phyloP scores from a whole-genome alignment of 2,329 filamentous ascomycete species.

The Diaporthe destruens region DNA sequence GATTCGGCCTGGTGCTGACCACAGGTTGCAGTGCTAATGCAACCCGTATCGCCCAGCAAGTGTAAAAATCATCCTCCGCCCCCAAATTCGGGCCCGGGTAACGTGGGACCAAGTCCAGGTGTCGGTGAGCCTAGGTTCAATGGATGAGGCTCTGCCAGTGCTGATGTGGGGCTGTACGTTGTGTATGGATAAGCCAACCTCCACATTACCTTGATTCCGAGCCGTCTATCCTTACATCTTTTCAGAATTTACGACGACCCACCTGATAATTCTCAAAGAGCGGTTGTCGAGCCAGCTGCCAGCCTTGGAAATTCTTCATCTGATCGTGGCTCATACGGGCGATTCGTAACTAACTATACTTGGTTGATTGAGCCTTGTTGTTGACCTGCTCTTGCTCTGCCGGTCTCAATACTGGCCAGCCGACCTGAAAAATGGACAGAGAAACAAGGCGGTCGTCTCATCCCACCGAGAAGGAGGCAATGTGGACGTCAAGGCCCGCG shows the following conservation, averaged over 20 bases:
- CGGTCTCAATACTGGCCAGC: not conserved
- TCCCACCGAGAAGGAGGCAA: not conserved
- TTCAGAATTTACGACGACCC: not conserved
- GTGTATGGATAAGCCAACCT: not conserved
- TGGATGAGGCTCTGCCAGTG: slow-evolving; percentile 33
- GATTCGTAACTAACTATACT: slow-evolving; percentile 20
- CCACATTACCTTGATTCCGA: not conserved
- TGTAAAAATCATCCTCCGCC: slow-evolving; percentile 25
- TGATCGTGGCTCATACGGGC: not conserved
- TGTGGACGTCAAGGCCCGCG: not conserved
- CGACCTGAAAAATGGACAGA: not conserved
- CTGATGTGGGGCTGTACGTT: not conserved
- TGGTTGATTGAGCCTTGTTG: not conserved
- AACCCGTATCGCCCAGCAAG: not conserved
- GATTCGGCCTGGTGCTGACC: not conserved
- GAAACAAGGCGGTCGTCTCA: not conserved
- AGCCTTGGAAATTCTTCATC: no score
- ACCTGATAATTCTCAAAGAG: not conserved
- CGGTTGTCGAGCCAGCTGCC: not conserved
- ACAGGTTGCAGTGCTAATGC: not conserved
- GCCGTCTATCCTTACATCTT: not conserved
- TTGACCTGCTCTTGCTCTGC: no score
- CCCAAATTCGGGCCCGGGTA: not conserved
- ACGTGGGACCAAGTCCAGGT: no score
- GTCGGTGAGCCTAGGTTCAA: not conserved